Conservation (phyloP, 495 filamentous ascomycete genomes). For the Polyplosphaeria fusca region DNA sequence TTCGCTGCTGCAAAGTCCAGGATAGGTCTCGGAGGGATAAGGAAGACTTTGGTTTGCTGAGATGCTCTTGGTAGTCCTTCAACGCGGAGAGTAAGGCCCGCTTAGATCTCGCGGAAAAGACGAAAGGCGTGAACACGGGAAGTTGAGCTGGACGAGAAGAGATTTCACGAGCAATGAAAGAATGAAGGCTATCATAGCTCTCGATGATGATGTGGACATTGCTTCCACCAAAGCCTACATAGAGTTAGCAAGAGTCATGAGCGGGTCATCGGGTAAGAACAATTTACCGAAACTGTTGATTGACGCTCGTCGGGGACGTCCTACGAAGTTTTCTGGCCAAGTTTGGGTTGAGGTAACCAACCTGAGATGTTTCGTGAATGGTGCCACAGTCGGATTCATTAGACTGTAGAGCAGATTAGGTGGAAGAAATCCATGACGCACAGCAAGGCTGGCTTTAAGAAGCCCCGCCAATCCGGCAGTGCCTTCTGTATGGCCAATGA, state of each 20-base stretch:
- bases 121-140: conserved; percentile 8
- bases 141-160: background rate
- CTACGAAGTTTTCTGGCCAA: conserved; percentile 19
- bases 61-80: background rate
- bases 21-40: conserved; percentile 2
- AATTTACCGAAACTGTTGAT: conserved; percentile 12
- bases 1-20: conserved; percentile 7
- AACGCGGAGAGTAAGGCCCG: background rate
- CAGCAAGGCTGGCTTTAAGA: conserved; percentile 32
- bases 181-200: background rate
- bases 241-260: background rate
- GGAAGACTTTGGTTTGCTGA: background rate
- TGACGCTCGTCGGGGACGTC: conserved; percentile 5
- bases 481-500: conserved; percentile 44
- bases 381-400: conserved; percentile 24
- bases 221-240: background rate
- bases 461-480: conserved; percentile 36
- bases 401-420: conserved; percentile 13
- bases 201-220: conserved; percentile 9
- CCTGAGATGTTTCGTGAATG: conserved; percentile 9
- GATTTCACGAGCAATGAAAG: background rate
- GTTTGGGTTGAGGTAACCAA: conserved; percentile 1
- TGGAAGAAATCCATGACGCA: conserved; percentile 33
- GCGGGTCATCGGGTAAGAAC: background rate
- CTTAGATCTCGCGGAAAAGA: conserved; percentile 4